Base-by-base conservation (phyloP, 1,284 basidiomycete genomes). In the Exsudoporus floridanus region DNA sequence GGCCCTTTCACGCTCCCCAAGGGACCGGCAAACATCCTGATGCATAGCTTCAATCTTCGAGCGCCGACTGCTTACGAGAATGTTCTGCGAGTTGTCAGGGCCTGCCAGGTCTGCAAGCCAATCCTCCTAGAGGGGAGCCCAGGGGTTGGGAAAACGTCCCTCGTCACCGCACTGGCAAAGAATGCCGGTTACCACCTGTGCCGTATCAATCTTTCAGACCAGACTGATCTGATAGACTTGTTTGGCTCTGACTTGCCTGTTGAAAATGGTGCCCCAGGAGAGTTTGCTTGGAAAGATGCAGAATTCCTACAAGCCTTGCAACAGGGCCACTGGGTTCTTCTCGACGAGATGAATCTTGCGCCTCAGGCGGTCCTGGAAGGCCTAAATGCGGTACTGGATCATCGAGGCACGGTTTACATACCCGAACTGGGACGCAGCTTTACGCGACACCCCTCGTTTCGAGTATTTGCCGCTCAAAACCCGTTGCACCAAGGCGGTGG, bases 291-390 rank as follows among this genome's bases (percentile, higher is more conserved):
- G 97, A 92, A 89, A 66, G 94, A 98, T 59, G 97, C 96, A 0
- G 94, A 98, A 46, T 99, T 99, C 69, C 78, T 99, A 47, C 84
- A 83, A 56, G 96, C 97, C 0, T 78, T 99, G 75, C 93, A 94
- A 71, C 83, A 88, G 53, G 97, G 97, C 4, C 85, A 92, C 60
- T 98, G 95, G 95, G 96, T 99, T 6, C 79, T 99, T 14, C 81
- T 99, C 7, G 97, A 99, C 72, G 97, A 99, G 73, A 98, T 98
- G 95, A 98, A 98, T 67, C 79, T 98, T 18, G 96, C 95, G 1
- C 94, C 95, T 25, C 93, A 96, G 69, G 88, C 97, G 1, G 91
- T 99, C 7, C 83, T 99, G 2, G 97, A 99, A 73, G 97, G 97
- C 43, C 82, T 99, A 42, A 99, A 99, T 66, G 94, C 97, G 4